phyloP scores from a whole-genome alignment of 225 moss, liverwort and hornwort genomes.

The Straminergon stramineum region DNA sequence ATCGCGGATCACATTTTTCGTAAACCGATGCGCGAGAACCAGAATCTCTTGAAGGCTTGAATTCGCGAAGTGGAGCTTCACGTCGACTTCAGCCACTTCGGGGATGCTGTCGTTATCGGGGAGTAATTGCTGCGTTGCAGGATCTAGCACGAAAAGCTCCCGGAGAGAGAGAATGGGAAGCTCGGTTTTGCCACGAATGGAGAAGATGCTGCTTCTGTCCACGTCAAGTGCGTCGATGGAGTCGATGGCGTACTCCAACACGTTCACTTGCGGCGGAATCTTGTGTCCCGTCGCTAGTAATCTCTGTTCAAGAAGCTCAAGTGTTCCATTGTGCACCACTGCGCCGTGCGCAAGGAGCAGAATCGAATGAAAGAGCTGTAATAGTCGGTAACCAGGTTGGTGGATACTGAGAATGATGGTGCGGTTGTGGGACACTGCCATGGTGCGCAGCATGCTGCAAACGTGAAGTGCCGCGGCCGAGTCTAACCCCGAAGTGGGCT shows the following conservation, averaged over 20 bases:
- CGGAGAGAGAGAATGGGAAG: conserved; percentile 21
- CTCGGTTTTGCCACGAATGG: conserved; percentile 15
- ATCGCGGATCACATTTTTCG: conserved; percentile 21
- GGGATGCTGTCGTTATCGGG: background rate
- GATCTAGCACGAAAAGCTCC: conserved; percentile 44
- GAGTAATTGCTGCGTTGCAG: conserved; percentile 2
- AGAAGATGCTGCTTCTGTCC: conserved; percentile 41
- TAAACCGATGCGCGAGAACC: conserved; percentile 19
- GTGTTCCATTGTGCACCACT: conserved; percentile 55
- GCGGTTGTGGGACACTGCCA: conserved; percentile 40
- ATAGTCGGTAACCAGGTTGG: conserved; percentile 51
- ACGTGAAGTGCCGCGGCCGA: conserved; percentile 61
- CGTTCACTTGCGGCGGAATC: conserved; percentile 51
- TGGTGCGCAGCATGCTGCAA: conserved; percentile 40
- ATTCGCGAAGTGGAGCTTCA: conserved; percentile 28
- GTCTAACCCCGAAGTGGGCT: conserved; percentile 63
- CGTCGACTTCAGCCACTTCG: background rate
- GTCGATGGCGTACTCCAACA: conserved; percentile 66
- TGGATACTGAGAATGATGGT: conserved; percentile 63
- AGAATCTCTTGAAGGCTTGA: conserved; percentile 22
- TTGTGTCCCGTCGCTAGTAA: conserved; percentile 39
- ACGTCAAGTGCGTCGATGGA: conserved; percentile 45
- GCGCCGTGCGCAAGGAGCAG: conserved; percentile 52
- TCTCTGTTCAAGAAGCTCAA: conserved; percentile 30
- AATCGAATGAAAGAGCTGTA: conserved; percentile 49